Base-by-base conservation (phyloP, 352 stramenopile genomes). In the Elongisporangium prolatum region DNA sequence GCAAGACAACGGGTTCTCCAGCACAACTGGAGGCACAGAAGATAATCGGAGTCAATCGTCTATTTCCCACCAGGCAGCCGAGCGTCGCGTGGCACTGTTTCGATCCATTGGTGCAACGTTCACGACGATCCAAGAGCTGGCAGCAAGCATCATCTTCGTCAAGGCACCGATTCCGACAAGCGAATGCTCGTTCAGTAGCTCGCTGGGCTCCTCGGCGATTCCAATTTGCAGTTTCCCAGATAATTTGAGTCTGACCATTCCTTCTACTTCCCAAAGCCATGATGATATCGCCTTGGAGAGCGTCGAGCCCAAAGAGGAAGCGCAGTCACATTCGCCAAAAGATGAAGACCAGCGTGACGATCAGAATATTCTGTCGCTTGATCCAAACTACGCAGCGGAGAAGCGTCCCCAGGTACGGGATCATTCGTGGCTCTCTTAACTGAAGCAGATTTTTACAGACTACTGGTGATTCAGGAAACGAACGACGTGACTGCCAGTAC, bases 71-170 rank as follows among this genome's bases (percentile, higher is more conserved):
- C 57, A 64, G 13, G 71, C 68, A 1, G 68, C 91, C 6, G 78
- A 93, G 50, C 77, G 83, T 5, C 77, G 84, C 13, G 67, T 86
- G 7, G 64, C 75, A 3, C 51, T 89, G 20, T 82, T 95, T 22
- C 80, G 77, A 25, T 80, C 78, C 0, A 80, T 91, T 44, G 68
- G 71, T 4, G 81, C 79, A 22, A 65, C 78, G 8, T 92, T 94
- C 51, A 81, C 79, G n/a, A 88, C 74, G 25, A 75, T 93, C 40
- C 84, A 93, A 61, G 84, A 93, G 51, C 72, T 95, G 11, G 84
- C 84, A 1, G 81, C 76, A 8, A 93, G 84, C 61, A 80, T 95
- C 22, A 87, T 95, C 61, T 93, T 93, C 50, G 82, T 84, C 1
- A 91, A 91, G 47, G 50, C 77, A 8, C 86, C 82, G n/a, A 69